Evolutionary conservation across 2,329 filamentous ascomycete genomes (phyloP), one percentile per base, ranked within the genome.

Genomic region (Aspergillus tanneri): DNA sequence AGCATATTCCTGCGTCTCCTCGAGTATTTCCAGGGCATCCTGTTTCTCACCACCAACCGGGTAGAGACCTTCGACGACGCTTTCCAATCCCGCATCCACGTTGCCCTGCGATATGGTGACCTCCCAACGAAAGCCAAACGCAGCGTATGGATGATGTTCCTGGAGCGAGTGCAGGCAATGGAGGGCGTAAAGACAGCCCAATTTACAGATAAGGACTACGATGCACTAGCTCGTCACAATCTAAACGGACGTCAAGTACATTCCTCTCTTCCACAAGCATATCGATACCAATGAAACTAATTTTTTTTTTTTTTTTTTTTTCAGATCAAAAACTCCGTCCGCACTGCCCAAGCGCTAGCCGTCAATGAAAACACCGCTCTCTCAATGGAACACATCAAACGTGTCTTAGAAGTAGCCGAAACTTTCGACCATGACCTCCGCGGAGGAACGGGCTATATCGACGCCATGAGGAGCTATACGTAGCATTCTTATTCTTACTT

Each of bases 1-100:
- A 88, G 85, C 65, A 89, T 95, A 60, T 96, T 96, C 75, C 74
- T 96, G 2, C 84, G 90, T 0, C 78, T 92, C 47, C 77, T 96
- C 0, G 91, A 96, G 69, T 96, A 95, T 67, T 95, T 95, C 72
- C 88, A 95, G 63, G 90, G 90, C 3, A 95, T 95, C 44, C 69
- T 95, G 4, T 95, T 96, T 73, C 71, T 96, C 21, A 96, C 90
- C 0, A 95, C 90, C 2, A 95, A 95, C 65, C 83, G 90, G 1
- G 88, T 95, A 1, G 72, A 85, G 73, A 91, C 88, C 0, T 95
- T 96, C 61, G 90, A 96, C 59, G 88, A 93, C 53, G 90, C 90
- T 0, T 95, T 95, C 76, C 87, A 93, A 64, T 88, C 84, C 8
- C 83, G 90, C 19, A 95, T 95, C 53, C 89, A 95, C 66, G 85